These are phyloP conservation scores for Ceratocystis eucalypticola DNA, from an alignment of 2,329 filamentous ascomycete species.

Conservation along the genomic window DNA sequence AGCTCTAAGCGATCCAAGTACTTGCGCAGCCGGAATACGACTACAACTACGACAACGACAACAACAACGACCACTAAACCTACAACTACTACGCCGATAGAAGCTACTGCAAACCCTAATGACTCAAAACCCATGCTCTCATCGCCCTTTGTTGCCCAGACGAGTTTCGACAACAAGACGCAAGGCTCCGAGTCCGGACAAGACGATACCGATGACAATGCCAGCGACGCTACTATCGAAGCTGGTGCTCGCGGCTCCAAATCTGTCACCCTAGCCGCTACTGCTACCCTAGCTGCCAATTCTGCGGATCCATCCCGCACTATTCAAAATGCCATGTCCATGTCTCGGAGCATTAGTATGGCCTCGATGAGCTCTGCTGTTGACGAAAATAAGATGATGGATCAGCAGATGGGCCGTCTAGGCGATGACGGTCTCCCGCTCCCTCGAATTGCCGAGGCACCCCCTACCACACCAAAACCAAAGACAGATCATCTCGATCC, in stretches of 20 bases:
- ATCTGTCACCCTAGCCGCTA: constrained; percentile 15
- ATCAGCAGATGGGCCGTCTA: constrained; percentile 35
- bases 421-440: constrained; percentile 33
- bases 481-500: constrained; percentile 40
- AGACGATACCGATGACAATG: constrained; percentile 46
- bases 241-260: constrained; percentile 27
- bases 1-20: constrained; percentile 18
- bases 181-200: constrained; percentile 7
- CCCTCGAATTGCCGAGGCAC: constrained; percentile 25
- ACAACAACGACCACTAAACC: background rate
- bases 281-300: constrained; percentile 52
- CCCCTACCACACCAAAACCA: constrained; percentile 58
- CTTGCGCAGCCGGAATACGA: constrained; percentile 17
- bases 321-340: constrained; percentile 26
- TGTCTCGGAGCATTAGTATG: constrained; percentile 57
- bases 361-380: constrained; percentile 75
- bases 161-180: constrained; percentile 27
- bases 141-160: constrained; percentile 1
- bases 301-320: constrained; percentile 58
- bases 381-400: constrained; percentile 34
- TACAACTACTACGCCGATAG: background rate
- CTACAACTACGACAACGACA: background rate
- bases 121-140: background rate
- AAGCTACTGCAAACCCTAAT: background rate
- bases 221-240: constrained; percentile 61